These are phyloP conservation scores for Stephania yunnanensis DNA, from an alignment of 164 flowering plant species.

Conservation along the genomic window DNA sequence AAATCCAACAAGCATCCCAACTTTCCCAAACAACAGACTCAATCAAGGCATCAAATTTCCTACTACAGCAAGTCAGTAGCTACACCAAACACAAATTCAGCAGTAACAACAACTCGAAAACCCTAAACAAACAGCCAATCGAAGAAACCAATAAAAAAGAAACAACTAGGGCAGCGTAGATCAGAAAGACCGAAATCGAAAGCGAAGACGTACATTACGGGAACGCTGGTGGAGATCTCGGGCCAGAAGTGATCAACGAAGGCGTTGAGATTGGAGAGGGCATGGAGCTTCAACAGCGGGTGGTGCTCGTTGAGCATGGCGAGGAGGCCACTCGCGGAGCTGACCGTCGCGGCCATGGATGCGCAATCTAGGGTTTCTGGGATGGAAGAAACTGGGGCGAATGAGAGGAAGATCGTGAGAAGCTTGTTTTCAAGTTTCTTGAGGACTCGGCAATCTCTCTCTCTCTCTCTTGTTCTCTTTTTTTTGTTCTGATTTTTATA, in stretches of 20 bases:
- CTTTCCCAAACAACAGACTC: background rate
- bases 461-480: background rate
- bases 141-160: background rate
- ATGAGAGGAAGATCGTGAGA: background rate
- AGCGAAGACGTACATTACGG: conserved; percentile 46
- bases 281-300: conserved; percentile 74
- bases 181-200: background rate
- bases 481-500: background rate
- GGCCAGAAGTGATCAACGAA: conserved; percentile 84
- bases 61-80: background rate
- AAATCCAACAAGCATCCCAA: background rate
- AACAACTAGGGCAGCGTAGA: background rate
- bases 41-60: background rate
- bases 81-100: too few species aligned
- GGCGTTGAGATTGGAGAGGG: conserved; percentile 67
- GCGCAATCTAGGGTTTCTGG: background rate
- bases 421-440: background rate
- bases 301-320: conserved; percentile 88
- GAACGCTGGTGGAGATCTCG: conserved; percentile 88
- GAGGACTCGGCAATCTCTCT: background rate
- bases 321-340: conserved; percentile 77
- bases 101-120: background rate
- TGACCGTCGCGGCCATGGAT: conserved; percentile 58
- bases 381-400: background rate
- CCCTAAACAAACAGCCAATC: background rate